phyloP scores from a whole-genome alignment of 1,284 basidiomycete genomes.

The Tilletia walkeri region DNA sequence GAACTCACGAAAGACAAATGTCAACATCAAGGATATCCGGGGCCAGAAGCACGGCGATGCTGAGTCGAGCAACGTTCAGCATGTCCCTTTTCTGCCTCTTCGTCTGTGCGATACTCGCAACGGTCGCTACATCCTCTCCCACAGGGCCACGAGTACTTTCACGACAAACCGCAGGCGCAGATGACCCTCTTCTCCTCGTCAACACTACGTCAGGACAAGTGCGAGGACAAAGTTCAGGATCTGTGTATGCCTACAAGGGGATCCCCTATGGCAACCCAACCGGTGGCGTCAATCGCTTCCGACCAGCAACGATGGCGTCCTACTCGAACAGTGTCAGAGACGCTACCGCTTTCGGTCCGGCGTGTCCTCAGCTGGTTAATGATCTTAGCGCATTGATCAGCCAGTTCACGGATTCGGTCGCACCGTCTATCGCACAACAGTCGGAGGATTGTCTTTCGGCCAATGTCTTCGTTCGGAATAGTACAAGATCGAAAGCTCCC shows the following conservation, averaged over 20 bases:
- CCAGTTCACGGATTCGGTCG: slow-evolving; percentile 20
- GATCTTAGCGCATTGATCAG: slow-evolving; percentile 5
- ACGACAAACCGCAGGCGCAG: slow-evolving; percentile 38
- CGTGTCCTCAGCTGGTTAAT: slow-evolving; percentile 13
- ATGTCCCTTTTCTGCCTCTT: too few species aligned
- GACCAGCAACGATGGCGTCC: slow-evolving; percentile 59
- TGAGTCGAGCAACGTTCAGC: too few species aligned
- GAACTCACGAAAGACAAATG: too few species aligned
- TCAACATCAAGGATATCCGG: too few species aligned
- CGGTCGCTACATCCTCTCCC: too few species aligned
- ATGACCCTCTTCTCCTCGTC: slow-evolving; percentile 6
- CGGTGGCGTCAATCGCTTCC: slow-evolving; percentile 63
- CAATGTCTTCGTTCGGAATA: slow-evolving; percentile 23
- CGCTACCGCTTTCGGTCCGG: background rate
- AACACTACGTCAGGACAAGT: slow-evolving; percentile 1
- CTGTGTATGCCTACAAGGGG: slow-evolving; percentile 64
- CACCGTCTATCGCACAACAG: background rate
- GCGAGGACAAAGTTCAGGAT: slow-evolving; percentile 36
- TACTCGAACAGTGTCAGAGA: background rate
- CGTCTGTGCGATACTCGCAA: too few species aligned
- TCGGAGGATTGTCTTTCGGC: slow-evolving; percentile 30
- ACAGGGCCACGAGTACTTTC: slow-evolving; percentile 64
- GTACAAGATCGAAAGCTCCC: slow-evolving; percentile 19
- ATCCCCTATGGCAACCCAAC: slow-evolving; percentile 70
- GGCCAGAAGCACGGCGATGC: too few species aligned